A percentile compares a stretch with the other conserved stretches of the same genome.
phyloP scores from a whole-genome alignment of 192 early-diverging fungal species.

The Cladochytrium replicatum region DNA sequence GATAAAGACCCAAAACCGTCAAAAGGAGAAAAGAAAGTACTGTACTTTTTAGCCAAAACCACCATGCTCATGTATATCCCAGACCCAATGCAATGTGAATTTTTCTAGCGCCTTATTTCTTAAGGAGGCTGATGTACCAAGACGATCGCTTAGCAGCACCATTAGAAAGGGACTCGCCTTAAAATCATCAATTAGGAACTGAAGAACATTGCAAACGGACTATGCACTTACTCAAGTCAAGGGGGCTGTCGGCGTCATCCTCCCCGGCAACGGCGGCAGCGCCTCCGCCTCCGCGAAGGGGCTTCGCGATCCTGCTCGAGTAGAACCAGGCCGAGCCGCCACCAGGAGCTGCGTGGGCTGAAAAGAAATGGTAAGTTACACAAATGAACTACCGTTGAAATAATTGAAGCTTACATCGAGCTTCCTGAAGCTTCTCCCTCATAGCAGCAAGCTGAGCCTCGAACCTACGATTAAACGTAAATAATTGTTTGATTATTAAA shows the following conservation, averaged over 20 bases:
- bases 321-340: conserved; percentile 33
- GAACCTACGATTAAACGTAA: too few relatives aligned
- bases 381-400: not conserved
- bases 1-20: too few relatives aligned
- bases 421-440: conserved; percentile 71
- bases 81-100: too few relatives aligned
- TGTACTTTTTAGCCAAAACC: too few relatives aligned
- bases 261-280: conserved; percentile 26
- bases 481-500: conserved; percentile 14
- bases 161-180: too few relatives aligned
- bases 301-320: conserved; percentile 82
- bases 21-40: too few relatives aligned
- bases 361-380: conserved; percentile 1
- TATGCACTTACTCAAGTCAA: too few relatives aligned
- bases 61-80: too few relatives aligned
- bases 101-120: conserved; percentile 34
- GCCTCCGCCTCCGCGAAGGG: conserved; percentile 75
- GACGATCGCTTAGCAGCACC: conserved; percentile 39
- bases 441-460: conserved; percentile 71
- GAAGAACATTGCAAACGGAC: not conserved
- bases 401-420: conserved; percentile 43
- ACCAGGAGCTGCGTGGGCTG: conserved; percentile 14
- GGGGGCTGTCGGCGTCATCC: conserved; percentile 15
- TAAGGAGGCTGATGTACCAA: conserved; percentile 49
- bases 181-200: too few relatives aligned